Base-by-base conservation (phyloP, 306 rosid species). In the Begonia peltatifolia region DNA sequence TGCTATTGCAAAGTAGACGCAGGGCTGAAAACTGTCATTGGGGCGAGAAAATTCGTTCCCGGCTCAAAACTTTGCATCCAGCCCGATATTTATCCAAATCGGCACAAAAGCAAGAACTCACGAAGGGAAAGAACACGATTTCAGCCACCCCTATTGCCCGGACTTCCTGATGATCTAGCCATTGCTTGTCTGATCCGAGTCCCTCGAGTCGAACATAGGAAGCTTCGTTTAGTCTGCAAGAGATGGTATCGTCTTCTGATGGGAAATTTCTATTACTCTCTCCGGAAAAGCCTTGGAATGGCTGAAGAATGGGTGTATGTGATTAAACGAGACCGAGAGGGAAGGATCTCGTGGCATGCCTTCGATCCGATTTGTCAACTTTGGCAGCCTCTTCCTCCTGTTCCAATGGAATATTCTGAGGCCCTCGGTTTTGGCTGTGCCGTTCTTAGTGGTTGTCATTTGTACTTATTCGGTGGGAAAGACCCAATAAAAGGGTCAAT, bases 301-400 rank as follows among this genome's bases (percentile, higher is more conserved):
- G 94, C 93, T 47, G 99, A 92, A 72, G 99, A 92, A 65, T 92
- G 99, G 99, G 96, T 92, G 47, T 92, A 92, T 61, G 96, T 92
- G 61, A 74, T 92, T 70, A 92, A 92, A 81, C 73, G 99, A 66
- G 99, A 92, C 42, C 96, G 99, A 9, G 99, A 92, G 50, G 79
- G 87, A 63, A 73, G 82, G 78, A 87, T 92, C 65, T 79, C 99
- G 9, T 73, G 94, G 94, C 96, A 92, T 54, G 99, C 99, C 44
- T 92, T 83, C 63, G 99, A 92, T 74, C 99, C 99, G 23, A 75
- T 77, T 54, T 81, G 87, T 67, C 99, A 92, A 74, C 80, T 92
- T 22, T 92, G 99, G 99, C 99, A 87, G 66, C 87, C 96, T 41
- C 94, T 92, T 54, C 99, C 99, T 5, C 96, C 99, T 0, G 94